These are phyloP conservation scores for Salvia hispanica DNA, from an alignment of 257 asterid genomes.

Conservation along the genomic window DNA sequence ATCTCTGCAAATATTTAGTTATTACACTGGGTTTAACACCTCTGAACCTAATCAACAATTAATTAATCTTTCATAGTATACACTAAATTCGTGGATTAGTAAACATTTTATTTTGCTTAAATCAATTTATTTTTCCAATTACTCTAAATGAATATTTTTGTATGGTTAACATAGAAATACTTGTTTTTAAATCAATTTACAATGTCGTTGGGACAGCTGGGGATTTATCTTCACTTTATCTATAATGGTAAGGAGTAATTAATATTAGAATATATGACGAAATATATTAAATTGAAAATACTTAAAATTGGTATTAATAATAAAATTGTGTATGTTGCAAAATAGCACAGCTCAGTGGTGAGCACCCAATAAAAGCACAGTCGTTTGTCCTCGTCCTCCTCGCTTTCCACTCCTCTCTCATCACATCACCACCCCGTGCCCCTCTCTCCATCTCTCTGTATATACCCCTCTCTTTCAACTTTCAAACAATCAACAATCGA, in stretches of 20 bases:
- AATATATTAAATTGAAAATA: too few species aligned
- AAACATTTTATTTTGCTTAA: too few species aligned
- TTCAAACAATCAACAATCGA: neutral
- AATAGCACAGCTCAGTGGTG: slow-evolving; percentile 7
- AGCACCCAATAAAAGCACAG: slow-evolving; percentile 59
- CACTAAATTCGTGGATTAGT: too few species aligned
- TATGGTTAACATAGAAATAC: neutral
- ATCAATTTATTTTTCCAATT: too few species aligned
- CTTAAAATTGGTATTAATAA: too few species aligned
- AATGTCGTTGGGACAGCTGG: neutral
- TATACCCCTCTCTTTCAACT: slow-evolving; percentile 3
- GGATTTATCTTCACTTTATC: neutral
- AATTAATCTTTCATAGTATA: too few species aligned
- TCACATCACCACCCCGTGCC: slow-evolving; percentile 16
- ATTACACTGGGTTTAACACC: too few species aligned
- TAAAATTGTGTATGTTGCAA: neutral
- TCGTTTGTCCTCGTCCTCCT: slow-evolving; percentile 34
- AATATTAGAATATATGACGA: too few species aligned
- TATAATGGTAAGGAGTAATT: neutral
- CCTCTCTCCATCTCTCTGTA: slow-evolving; percentile 28
- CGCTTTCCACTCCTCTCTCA: slow-evolving; percentile 6
- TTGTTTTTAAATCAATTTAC: neutral
- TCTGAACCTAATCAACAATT: too few species aligned
- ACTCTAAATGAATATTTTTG: too few species aligned
- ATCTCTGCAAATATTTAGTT: too few species aligned